Conservation (phyloP, 2,329 filamentous ascomycete species). For the Boeremia exigua region DNA sequence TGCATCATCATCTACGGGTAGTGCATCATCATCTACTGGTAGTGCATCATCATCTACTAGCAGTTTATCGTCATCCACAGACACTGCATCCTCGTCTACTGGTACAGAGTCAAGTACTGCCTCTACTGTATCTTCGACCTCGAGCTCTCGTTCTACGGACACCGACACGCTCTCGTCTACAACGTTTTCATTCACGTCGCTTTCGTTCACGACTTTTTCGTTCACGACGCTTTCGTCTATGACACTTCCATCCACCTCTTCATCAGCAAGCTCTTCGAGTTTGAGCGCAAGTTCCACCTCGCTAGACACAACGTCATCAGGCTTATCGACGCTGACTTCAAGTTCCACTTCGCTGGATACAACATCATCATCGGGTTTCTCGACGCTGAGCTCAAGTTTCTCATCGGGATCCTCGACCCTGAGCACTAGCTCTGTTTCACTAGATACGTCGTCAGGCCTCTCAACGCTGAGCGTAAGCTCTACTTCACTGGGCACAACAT, state of each 20-base stretch:
- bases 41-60: too few species aligned
- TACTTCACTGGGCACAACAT: neutral
- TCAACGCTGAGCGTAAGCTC: neutral
- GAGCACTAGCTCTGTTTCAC: neutral
- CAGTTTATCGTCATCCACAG: neutral
- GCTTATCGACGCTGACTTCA: neutral
- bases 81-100: slow-evolving; percentile 3
- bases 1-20: too few species aligned
- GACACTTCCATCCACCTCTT: neutral
- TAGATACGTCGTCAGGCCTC: neutral
- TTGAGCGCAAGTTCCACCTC: neutral
- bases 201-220: too few species aligned
- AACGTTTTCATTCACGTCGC: neutral
- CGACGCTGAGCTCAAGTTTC: neutral
- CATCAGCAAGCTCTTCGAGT: neutral
- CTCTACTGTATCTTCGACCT: neutral
- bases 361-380: neutral
- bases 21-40: too few species aligned
- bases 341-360: neutral
- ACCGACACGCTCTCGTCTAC: neutral
- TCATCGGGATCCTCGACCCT: neutral
- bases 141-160: neutral
- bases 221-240: too few species aligned
- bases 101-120: neutral
- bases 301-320: neutral